Percentiles rank a stretch among this genome's conserved stretches.
These are phyloP conservation scores for Amborella trichopoda DNA, from an alignment of 164 flowering plant species.

Conservation along the genomic window DNA sequence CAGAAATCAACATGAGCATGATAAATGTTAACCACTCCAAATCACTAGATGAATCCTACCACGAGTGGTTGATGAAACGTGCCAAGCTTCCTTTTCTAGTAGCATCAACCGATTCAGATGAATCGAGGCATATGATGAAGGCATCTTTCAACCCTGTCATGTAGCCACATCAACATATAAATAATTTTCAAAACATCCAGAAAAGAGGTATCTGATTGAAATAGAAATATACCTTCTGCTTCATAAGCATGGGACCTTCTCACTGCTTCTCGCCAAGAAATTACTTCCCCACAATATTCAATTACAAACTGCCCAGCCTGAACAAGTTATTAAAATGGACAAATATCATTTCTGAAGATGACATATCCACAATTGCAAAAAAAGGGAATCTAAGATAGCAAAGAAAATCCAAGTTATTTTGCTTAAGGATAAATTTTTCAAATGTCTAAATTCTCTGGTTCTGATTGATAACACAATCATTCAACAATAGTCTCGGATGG, in stretches of 20 bases:
- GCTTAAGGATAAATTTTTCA: not conserved
- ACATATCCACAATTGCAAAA: not conserved
- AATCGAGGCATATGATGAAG: constrained; percentile 74
- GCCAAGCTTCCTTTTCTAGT: constrained; percentile 93
- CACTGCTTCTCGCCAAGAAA: constrained; percentile 78
- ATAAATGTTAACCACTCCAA: too few species aligned
- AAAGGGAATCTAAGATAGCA: not conserved
- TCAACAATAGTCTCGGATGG: too few species aligned
- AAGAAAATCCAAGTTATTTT: not conserved
- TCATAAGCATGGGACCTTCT: constrained; percentile 72
- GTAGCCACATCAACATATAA: constrained; percentile 1
- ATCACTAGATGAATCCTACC: constrained; percentile 60
- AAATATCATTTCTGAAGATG: not conserved
- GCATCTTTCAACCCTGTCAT: constrained; percentile 80
- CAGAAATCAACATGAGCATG: not conserved
- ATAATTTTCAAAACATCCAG: constrained; percentile 1
- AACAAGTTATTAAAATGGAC: not conserved
- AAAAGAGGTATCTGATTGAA: constrained; percentile 1
- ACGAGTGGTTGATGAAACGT: constrained; percentile 92
- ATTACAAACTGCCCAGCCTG: constrained; percentile 82
- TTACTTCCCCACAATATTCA: constrained; percentile 97
- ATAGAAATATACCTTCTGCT: constrained; percentile 38
- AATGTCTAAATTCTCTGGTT: not conserved
- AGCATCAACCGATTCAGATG: constrained; percentile 75
- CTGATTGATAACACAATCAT: too few species aligned